Percentiles rank a stretch among this genome's conserved stretches.
phyloP scores from a whole-genome alignment of 768 basidiomycete genomes.

The Russula ochroleuca region DNA sequence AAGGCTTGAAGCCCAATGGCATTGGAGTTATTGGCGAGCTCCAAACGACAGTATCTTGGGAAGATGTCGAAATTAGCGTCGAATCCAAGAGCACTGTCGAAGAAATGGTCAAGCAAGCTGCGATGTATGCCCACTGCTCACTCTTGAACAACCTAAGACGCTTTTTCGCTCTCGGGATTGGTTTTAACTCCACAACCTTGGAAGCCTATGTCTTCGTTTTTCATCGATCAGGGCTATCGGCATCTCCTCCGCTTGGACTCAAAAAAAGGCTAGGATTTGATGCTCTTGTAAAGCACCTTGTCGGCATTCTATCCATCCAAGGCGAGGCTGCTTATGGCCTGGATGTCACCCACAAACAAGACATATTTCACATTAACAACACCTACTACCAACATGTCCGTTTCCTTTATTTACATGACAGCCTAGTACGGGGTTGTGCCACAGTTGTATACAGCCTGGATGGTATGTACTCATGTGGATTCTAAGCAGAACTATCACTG shows the following conservation, averaged over 20 bases:
- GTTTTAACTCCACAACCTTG: background rate
- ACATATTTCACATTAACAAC: background rate
- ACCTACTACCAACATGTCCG: background rate
- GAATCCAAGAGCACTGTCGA: background rate
- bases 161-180: background rate
- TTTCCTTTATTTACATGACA: background rate
- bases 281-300: background rate
- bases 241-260: background rate
- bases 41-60: background rate
- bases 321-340: background rate
- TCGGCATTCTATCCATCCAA: background rate
- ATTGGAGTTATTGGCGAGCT: background rate
- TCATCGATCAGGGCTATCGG: background rate
- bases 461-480: background rate
- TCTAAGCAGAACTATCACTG: background rate
- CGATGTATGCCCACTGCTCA: background rate
- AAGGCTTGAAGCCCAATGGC: background rate
- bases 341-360: background rate
- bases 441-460: background rate
- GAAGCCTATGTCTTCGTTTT: background rate
- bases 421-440: background rate
- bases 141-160: background rate
- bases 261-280: background rate
- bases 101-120: background rate
- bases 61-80: background rate